These are phyloP conservation scores for Macrolepiota dolichaula DNA, from an alignment of 768 basidiomycete species.

Conservation along the genomic window DNA sequence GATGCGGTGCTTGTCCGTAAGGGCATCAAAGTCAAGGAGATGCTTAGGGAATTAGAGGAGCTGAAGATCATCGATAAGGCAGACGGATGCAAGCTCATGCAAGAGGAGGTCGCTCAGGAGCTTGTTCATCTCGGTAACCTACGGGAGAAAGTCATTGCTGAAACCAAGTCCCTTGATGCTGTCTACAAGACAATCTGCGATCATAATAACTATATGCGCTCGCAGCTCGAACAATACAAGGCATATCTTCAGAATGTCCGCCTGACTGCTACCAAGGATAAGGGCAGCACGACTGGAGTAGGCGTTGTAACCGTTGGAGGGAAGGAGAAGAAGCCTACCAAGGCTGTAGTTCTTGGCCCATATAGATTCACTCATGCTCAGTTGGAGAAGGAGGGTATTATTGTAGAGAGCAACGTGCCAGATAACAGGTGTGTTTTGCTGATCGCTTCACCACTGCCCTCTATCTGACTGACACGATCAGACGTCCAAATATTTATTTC, in stretches of 20 bases:
- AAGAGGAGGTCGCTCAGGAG: conserved; percentile 95
- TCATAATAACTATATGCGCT: conserved; percentile 95
- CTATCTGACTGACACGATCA: conserved; percentile 27
- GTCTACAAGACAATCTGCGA: conserved; percentile 99
- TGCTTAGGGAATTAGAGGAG: conserved; percentile 94
- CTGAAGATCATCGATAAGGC: conserved; percentile 75
- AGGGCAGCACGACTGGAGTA: conserved; percentile 82
- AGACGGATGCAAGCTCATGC: conserved; percentile 93
- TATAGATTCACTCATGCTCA: conserved; percentile 98
- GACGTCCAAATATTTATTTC: conserved; percentile 98
- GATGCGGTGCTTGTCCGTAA: conserved; percentile 93
- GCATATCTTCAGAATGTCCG: conserved; percentile 98
- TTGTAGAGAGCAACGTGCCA: conserved; percentile 98
- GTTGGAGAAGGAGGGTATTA: conserved; percentile 98
- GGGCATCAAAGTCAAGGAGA: conserved; percentile 99
- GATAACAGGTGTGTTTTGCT: conserved; percentile 77
- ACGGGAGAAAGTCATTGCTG: conserved; percentile 90
- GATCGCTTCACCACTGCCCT: background rate
- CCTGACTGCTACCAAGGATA: conserved; percentile 83
- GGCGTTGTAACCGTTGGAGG: conserved; percentile 95
- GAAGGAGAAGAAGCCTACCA: conserved; percentile 91
- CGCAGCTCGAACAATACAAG: conserved; percentile 98
- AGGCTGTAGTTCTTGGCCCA: conserved; percentile 87
- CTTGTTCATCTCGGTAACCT: conserved; percentile 95
- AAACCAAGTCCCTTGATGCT: conserved; percentile 89